phyloP scores from a whole-genome alignment of 768 basidiomycete genomes.

The Psilocybe sp. region DNA sequence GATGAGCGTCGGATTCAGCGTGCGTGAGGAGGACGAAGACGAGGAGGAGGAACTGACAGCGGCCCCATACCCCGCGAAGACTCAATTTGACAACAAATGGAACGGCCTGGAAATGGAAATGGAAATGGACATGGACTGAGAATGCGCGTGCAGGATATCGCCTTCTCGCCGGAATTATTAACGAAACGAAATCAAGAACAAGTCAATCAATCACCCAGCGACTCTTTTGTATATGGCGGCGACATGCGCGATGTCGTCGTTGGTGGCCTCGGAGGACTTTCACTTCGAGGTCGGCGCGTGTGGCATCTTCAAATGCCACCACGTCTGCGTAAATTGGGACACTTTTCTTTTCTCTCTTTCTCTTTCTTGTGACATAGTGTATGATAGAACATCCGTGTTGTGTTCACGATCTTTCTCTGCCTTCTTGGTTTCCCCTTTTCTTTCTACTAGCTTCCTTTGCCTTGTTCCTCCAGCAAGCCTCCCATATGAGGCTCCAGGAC shows the following conservation, averaged over 20 bases:
- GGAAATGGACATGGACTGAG: constrained; percentile 68
- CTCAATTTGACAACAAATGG: constrained; percentile 48
- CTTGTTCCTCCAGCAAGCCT: background rate
- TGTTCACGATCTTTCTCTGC: background rate
- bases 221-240: constrained; percentile 5
- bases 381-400: background rate
- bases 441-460: background rate
- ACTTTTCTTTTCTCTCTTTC: background rate
- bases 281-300: constrained; percentile 4
- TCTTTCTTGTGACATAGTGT: background rate
- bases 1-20: constrained; percentile 36
- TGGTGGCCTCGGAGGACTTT: constrained; percentile 7
- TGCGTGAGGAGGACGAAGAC: constrained; percentile 47
- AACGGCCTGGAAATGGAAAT: constrained; percentile 46
- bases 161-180: background rate
- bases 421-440: constrained; percentile 2
- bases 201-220: constrained; percentile 1
- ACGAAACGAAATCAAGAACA: background rate
- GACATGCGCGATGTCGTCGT: background rate
- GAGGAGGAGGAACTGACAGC: constrained; percentile 12
- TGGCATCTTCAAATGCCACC: background rate
- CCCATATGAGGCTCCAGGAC: background rate
- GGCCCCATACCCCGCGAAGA: constrained; percentile 12
- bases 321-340: constrained; percentile 6
- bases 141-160: background rate